These are phyloP conservation scores for Epichloe brachyelytri DNA, from an alignment of 2,329 filamentous ascomycete species.

Conservation along the genomic window DNA sequence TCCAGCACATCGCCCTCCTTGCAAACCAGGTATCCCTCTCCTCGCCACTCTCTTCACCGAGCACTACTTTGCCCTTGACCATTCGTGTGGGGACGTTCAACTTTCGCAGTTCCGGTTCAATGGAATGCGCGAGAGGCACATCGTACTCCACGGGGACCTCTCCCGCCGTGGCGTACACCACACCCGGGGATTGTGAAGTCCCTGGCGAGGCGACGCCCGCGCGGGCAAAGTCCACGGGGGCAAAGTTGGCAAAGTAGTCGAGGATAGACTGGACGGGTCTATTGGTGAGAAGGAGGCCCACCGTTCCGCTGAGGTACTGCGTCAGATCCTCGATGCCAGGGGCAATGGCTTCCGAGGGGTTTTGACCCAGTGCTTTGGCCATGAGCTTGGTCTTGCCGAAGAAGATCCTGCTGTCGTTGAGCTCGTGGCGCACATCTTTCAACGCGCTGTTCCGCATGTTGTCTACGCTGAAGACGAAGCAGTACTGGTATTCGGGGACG, in stretches of 20 bases:
- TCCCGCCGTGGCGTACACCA: conserved; percentile 68
- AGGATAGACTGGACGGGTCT: conserved; percentile 54
- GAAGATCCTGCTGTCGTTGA: conserved; percentile 69
- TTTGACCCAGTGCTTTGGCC: conserved; percentile 80
- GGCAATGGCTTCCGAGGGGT: conserved; percentile 65
- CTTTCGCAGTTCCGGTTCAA: conserved; percentile 82
- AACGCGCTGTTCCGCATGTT: conserved; percentile 98
- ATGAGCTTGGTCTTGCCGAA: conserved; percentile 99
- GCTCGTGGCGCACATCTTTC: conserved; percentile 76
- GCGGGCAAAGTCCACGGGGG: conserved; percentile 79
- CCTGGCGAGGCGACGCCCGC: conserved; percentile 63
- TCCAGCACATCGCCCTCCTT: conserved; percentile 75
- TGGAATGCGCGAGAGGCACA: conserved; percentile 70
- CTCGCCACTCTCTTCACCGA: conserved; percentile 45
- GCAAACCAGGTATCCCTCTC: conserved; percentile 62
- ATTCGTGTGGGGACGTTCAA: conserved; percentile 83
- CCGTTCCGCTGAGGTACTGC: conserved; percentile 61
- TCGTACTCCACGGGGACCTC: conserved; percentile 72
- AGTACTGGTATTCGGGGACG: conserved; percentile 74
- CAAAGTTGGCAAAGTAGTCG: conserved; percentile 58
- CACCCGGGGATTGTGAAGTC: conserved; percentile 72
- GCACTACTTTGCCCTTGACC: conserved; percentile 73
- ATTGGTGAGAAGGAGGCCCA: conserved; percentile 85
- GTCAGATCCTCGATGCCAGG: conserved; percentile 61
- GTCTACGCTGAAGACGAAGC: conserved; percentile 86